Percentiles rank a stretch among this genome's conserved stretches.
Conservation (phyloP, 2,329 filamentous ascomycete species). For the Penicillium hordei region DNA sequence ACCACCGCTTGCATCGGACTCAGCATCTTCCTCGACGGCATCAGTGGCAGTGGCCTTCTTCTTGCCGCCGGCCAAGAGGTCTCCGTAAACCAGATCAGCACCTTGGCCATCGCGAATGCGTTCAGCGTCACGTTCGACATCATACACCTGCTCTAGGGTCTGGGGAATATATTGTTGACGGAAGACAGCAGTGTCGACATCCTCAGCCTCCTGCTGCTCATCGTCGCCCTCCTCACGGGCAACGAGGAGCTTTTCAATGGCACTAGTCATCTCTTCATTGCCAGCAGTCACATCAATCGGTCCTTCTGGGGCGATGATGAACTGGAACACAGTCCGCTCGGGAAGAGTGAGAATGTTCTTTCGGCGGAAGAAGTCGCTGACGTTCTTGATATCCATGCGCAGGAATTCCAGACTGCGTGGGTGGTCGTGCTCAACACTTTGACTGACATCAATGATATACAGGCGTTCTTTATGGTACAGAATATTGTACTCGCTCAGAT, state of each 20-base stretch:
- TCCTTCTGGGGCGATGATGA: constrained; percentile 67
- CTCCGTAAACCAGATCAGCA: constrained; percentile 78
- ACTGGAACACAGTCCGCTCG: constrained; percentile 79
- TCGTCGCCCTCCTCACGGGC: constrained; percentile 52
- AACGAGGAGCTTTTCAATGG: constrained; percentile 67
- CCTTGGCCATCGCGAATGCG: constrained; percentile 72
- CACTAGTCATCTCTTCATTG: constrained; percentile 58
- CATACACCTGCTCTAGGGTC: constrained; percentile 92
- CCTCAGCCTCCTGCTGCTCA: constrained; percentile 52
- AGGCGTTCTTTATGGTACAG: constrained; percentile 80
- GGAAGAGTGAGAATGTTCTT: constrained; percentile 79
- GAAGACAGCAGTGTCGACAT: constrained; percentile 87
- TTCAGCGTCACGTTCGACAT: constrained; percentile 86
- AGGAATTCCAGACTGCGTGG: constrained; percentile 89
- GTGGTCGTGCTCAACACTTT: constrained; percentile 96
- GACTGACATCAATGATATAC: constrained; percentile 96
- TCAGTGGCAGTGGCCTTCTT: constrained; percentile 22
- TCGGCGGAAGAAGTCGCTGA: constrained; percentile 85
- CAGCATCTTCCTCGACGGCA: constrained; percentile 39
- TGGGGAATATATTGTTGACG: constrained; percentile 95
- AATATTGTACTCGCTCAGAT: constrained; percentile 97
- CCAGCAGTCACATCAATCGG: constrained; percentile 31
- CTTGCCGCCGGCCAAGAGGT: constrained; percentile 70
- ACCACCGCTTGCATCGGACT: constrained; percentile 37
- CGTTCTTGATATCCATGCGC: constrained; percentile 98